Conservation (phyloP, 2,329 filamentous ascomycete genomes). For the Penicillium sclerotigenum region DNA sequence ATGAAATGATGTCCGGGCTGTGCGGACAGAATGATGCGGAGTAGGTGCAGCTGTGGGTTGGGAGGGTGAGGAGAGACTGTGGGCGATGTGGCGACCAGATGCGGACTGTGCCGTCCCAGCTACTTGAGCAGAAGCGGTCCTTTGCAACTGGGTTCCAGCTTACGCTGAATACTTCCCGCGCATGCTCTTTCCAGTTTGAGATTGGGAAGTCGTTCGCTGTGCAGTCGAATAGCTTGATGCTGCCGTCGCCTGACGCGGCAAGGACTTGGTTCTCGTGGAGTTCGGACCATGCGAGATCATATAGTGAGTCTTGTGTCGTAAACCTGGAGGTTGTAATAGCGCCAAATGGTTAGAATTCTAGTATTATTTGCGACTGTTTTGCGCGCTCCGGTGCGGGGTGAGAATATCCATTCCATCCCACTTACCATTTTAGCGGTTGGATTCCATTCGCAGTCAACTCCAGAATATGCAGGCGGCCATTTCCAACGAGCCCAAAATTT, state of each 20-base stretch:
- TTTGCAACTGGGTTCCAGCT: conserved; percentile 91
- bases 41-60: conserved; percentile 92
- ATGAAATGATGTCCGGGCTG: conserved; percentile 78
- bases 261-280: conserved; percentile 93
- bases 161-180: conserved; percentile 86
- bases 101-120: conserved; percentile 95
- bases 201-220: conserved; percentile 78
- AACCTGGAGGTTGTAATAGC: conserved; percentile 55
- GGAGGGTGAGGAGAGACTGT: conserved; percentile 76
- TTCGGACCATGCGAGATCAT: conserved; percentile 93
- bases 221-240: conserved; percentile 90
- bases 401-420: not conserved
- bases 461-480: conserved; percentile 83
- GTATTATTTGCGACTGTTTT: not conserved
- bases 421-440: conserved; percentile 74
- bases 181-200: conserved; percentile 89
- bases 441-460: conserved; percentile 80
- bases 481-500: conserved; percentile 96
- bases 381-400: not conserved
- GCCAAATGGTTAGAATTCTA: not conserved
- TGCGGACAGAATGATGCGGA: conserved; percentile 87
- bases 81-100: conserved; percentile 82
- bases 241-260: conserved; percentile 86
- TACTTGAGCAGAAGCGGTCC: conserved; percentile 83
- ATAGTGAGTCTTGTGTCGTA: conserved; percentile 95